Evolutionary conservation across 2,329 filamentous ascomycete species (phyloP), one percentile per base, ranked within the genome.

Genomic region (Simplicillium sp.): DNA sequence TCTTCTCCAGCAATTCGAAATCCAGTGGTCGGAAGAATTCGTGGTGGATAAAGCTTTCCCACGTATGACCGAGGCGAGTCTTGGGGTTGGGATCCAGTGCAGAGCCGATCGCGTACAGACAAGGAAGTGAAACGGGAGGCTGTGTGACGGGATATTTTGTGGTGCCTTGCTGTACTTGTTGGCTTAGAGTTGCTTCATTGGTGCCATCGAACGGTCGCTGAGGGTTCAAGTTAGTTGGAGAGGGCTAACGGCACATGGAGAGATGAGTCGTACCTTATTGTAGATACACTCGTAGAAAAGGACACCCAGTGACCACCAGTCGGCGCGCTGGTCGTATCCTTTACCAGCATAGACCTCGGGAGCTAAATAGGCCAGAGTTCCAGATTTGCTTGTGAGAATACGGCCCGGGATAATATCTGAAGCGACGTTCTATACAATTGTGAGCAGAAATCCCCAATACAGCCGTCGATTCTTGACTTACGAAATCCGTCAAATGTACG

Each of bases 281-380:
- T 97, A 98, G 49, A 98, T 96, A 73, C 92, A 97, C 62, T 98
- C 92, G 62, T 96, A 98, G 61, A 97, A 97, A n/a, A 94, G 75
- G 36, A 98, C 92, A 37, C 92, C 92, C 16, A 98, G 66, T 6
- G 92, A 97, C 92, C 92, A 98, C 92, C 92, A 98, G 60, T 98
- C 92, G 34, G 92, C 89, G 52, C 92, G 86, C 36, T 81, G 80
- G 45, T 85, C 82, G 57, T 98, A 98, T 32, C 92, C 92, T 46
- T 80, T 82, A 37, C 90, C 90, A 49, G 82, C 76, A 55, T 97
- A 98, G 2, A 97, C 92, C 60, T 98, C 92, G 4, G 92, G 92
- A 1, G 90, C 89, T 7, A 98, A 77, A 57, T 98, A 98, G 40
- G 92, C 92, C 44, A 98, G 68, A 1, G 92, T 98, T 28, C 92